phyloP scores from a whole-genome alignment of 1,284 basidiomycete genomes.

The Waitea zeae region DNA sequence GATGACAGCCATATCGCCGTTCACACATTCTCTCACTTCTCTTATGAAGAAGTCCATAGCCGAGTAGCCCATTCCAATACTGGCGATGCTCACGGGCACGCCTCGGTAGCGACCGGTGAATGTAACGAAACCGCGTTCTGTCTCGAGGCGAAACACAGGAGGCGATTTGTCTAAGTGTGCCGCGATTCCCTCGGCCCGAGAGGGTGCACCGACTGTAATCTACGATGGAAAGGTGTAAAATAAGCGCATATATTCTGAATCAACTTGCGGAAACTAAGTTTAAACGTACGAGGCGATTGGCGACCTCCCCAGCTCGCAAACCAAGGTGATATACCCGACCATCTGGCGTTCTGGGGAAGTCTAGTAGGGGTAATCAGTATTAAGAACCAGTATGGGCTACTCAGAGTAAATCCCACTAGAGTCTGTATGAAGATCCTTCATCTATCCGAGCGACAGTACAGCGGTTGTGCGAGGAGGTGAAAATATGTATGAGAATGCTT shows the following conservation, averaged over 20 bases:
- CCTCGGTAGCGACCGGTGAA: constrained; percentile 63
- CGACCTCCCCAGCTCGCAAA: constrained; percentile 54
- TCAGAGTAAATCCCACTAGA: too few relatives aligned
- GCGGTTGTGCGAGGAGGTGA: too few relatives aligned
- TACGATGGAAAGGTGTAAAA: constrained; percentile 11
- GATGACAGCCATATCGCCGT: constrained; percentile 62
- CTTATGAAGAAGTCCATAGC: constrained; percentile 79
- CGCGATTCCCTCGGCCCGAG: constrained; percentile 47
- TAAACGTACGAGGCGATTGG: constrained; percentile 56
- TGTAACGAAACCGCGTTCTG: constrained; percentile 67
- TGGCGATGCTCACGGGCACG: constrained; percentile 54
- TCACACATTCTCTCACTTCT: constrained; percentile 61
- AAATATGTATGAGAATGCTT: too few relatives aligned
- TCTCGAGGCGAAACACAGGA: constrained; percentile 41
- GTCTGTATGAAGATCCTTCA: too few relatives aligned
- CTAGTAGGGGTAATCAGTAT: too few relatives aligned
- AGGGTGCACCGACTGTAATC: constrained; percentile 65
- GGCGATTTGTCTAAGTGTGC: constrained; percentile 39
- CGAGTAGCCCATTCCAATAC: constrained; percentile 71
- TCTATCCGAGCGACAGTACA: too few relatives aligned
- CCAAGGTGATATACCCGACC: constrained; percentile 68
- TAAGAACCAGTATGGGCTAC: too few relatives aligned
- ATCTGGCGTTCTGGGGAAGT: constrained; percentile 57
- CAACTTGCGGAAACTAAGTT: not conserved
- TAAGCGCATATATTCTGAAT: not conserved